Base-by-base conservation (phyloP, 2,329 filamentous ascomycete genomes). In the Aureobasidium pullulans region DNA sequence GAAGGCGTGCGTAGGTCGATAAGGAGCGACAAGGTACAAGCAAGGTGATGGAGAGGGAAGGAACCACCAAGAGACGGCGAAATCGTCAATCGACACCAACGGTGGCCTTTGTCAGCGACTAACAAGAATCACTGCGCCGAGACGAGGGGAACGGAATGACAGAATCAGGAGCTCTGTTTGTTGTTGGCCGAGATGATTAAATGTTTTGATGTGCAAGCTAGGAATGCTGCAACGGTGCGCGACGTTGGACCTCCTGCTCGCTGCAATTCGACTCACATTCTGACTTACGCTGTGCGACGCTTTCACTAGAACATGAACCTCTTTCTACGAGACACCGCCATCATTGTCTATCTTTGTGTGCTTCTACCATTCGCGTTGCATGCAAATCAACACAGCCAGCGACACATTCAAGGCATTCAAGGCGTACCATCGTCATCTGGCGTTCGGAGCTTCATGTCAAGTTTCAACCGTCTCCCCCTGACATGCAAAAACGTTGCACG, bases 191-290 rank as follows among this genome's bases (percentile, higher is more conserved):
- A 49, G 37, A 49, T 43, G 54, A 48, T 54, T 54, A 43, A 40
- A 50, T 59, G 57, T 59, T 59, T 59, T 52, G 46, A 37, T 52
- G 29, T 31, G 46, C 31, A 53, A 53, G 57, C 57, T 59, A 59
- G 57, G 57, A 59, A 59, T 59, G 57, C 29, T 42, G 40, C 57
- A 59, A 59, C 57, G 57, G 57, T 46, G 57, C 57, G 48, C 47
- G 23, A 59, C 57, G 57, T 50, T 40, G 44, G 36, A 59, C 44
- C 44, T 56, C 52, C 52, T 56, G 39, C 52, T 56, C 50, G 39
- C 50, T 32, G 50, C 50, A 54, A 46, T 56, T 56, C 52, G 50
- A 56, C 52, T 36, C 36, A 37, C 52, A 56, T 23, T 46, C 40
- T 11, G 16, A 46, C 52, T 42, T 57, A 57, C 40, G 37, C 31